Evolutionary conservation across 257 asterid species (phyloP), one percentile per base, ranked within the genome.

Genomic region (Scutellaria barbata): DNA sequence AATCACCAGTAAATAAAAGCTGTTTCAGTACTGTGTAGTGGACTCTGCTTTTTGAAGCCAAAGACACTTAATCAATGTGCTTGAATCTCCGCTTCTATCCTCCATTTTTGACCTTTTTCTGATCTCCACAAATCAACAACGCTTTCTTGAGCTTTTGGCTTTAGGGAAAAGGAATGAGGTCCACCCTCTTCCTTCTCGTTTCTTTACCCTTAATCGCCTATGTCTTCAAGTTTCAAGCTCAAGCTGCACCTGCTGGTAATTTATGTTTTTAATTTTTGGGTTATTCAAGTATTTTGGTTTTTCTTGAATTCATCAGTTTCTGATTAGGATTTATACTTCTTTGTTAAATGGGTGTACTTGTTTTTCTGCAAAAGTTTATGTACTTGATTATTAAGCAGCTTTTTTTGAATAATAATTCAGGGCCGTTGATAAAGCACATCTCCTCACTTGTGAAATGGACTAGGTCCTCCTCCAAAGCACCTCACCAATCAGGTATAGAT

Each of bases 181-280:
- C 81, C 68, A 79, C 81, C 51, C 57, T 84, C 48, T 74, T 81
- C 55, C 79, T 85, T 74, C 68, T 89, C 68, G 10, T 80, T 68
- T 77, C 81, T 41, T 60, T 85, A 9, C 81, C 87, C 41, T 68
- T 83, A 59, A 41, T 83, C 79, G 81, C 81, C 76, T 74, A 10
- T 64, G 63, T 72, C 53, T 60, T 85, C 74, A 88, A 75, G 47
- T 83, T 92, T 71, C 86, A 77, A 81, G 96, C 84, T 62, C 83
- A 81, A 71, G 99, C 96, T 80, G 92, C 94, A 16, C 95, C 99
- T 57, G 91, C 94, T 75, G 99, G 99, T 95, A 89, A 18, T 13
- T 43, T 60, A 58, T 6, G 30, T 43, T 12, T 54, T 46, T n/a
- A 30, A 30, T 30, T 30, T 30, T 4, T 30, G 5, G 8, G 14